These are phyloP conservation scores for Paracamarosporium sp. DNA, from an alignment of 2,329 filamentous ascomycete genomes.

Conservation along the genomic window DNA sequence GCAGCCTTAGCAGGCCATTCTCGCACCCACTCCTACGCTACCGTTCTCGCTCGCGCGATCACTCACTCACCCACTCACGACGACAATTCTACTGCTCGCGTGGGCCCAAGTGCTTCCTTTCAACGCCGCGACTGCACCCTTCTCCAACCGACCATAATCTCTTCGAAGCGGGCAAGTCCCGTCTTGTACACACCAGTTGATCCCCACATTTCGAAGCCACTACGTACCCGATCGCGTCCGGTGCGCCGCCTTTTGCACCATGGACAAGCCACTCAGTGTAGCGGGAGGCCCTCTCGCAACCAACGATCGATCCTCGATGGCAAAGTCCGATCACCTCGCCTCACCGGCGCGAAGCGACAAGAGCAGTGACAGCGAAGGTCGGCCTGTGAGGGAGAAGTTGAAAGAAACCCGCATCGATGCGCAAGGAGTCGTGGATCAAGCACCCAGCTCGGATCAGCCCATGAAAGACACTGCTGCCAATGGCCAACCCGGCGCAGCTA, in stretches of 20 bases:
- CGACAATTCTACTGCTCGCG: not conserved
- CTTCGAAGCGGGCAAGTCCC: not conserved
- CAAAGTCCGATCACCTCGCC: constrained; percentile 21
- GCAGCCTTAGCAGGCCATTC: constrained; percentile 23
- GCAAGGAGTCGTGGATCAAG: constrained; percentile 27
- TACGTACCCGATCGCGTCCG: constrained; percentile 5
- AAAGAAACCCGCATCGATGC: constrained; percentile 67
- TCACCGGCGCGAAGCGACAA: constrained; percentile 48
- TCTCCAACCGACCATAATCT: not conserved
- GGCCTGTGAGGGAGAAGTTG: constrained; percentile 66
- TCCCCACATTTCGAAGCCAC: constrained; percentile 11
- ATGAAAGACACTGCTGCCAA: constrained; percentile 36
- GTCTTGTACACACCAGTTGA: not conserved
- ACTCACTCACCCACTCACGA: not conserved
- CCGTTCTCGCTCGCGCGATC: constrained; percentile 1
- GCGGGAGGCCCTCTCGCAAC: constrained; percentile 23
- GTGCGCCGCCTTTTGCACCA: constrained; percentile 19
- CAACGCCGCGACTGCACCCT: not conserved
- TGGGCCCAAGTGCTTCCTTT: not conserved
- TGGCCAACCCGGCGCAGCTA: constrained; percentile 30
- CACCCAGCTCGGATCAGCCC: constrained; percentile 20
- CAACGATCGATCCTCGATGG: constrained; percentile 16
- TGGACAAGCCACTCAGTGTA: constrained; percentile 28
- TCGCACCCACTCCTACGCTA: constrained; percentile 15
- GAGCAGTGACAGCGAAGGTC: constrained; percentile 58